Percentiles rank a stretch among this genome's conserved stretches.
These are phyloP conservation scores for Metschnikowia chrysomelidarum DNA, from an alignment of 805 yeast species.

Conservation along the genomic window DNA sequence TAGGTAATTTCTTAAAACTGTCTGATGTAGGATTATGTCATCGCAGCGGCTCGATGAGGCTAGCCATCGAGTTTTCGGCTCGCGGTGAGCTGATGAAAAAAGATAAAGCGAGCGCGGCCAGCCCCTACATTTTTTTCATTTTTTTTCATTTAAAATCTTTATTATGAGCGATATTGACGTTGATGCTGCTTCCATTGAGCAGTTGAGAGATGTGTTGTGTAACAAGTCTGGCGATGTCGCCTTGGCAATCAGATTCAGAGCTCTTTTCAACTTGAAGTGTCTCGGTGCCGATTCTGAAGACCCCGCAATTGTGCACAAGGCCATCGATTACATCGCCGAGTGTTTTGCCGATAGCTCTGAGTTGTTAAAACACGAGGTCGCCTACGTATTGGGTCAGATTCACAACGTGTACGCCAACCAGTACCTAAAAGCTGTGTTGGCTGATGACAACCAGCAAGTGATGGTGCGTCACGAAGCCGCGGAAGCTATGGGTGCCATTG, in stretches of 20 bases:
- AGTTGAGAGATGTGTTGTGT: slow-evolving; percentile 66
- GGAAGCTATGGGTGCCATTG: slow-evolving; percentile 96
- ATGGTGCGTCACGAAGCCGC: slow-evolving; percentile 99
- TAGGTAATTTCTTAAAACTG: too few species aligned
- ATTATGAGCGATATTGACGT: slow-evolving; percentile 36
- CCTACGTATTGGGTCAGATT: slow-evolving; percentile 95
- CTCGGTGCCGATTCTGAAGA: slow-evolving; percentile 71
- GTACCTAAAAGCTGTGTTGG: slow-evolving; percentile 67
- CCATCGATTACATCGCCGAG: slow-evolving; percentile 80
- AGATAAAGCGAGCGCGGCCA: slow-evolving; percentile 12
- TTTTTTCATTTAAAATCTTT: not conserved
- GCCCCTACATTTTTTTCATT: not conserved
- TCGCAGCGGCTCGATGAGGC: slow-evolving; percentile 11
- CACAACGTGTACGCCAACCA: slow-evolving; percentile 78
- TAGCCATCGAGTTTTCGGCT: slow-evolving; percentile 2
- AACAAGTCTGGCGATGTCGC: slow-evolving; percentile 67
- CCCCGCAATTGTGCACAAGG: slow-evolving; percentile 55
- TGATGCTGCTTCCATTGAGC: slow-evolving; percentile 51
- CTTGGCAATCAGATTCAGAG: slow-evolving; percentile 88
- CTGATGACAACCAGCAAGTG: slow-evolving; percentile 66
- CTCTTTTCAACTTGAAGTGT: slow-evolving; percentile 85
- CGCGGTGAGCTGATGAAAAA: slow-evolving; percentile 10
- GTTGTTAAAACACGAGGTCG: slow-evolving; percentile 94
- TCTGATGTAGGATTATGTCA: slow-evolving; percentile 5
- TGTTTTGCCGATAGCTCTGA: slow-evolving; percentile 83